A percentile compares a stretch with the other conserved stretches of the same genome.
phyloP scores from a whole-genome alignment of 495 filamentous ascomycete genomes.

The Xylaria scruposa region DNA sequence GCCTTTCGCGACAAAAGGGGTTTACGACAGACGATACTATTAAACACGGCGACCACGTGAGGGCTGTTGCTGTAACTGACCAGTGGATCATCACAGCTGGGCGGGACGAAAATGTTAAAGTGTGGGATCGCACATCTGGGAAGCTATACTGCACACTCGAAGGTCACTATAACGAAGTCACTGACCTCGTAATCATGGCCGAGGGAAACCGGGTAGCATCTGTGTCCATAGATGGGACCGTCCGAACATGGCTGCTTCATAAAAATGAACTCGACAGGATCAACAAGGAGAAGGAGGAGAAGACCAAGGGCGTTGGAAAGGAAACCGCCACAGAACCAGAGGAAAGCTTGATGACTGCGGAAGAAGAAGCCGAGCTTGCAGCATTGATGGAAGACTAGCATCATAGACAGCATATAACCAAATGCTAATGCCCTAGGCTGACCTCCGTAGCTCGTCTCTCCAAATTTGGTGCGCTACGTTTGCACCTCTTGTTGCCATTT shows the following conservation, averaged over 20 bases:
- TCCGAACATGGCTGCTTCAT: constrained; percentile 79
- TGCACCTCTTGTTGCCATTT: neutral
- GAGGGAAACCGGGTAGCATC: constrained; percentile 67
- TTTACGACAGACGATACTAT: constrained; percentile 76
- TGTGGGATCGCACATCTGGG: constrained; percentile 81
- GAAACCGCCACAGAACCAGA: constrained; percentile 46
- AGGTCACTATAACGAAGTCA: constrained; percentile 94
- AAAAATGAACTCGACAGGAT: constrained; percentile 65
- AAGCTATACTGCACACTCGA: constrained; percentile 76
- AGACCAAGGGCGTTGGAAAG: constrained; percentile 55
- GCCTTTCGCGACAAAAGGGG: constrained; percentile 66
- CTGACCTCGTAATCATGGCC: constrained; percentile 71
- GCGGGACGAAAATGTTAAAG: constrained; percentile 86
- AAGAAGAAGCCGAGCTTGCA: constrained; percentile 86
- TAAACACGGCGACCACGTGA: constrained; percentile 85
- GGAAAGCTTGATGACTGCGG: constrained; percentile 67
- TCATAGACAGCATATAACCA: neutral
- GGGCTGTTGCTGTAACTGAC: constrained; percentile 74
- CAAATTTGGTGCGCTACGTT: neutral
- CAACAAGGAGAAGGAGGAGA: constrained; percentile 60
- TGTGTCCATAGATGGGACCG: constrained; percentile 85
- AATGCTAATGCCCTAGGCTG: neutral
- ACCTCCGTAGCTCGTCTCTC: neutral
- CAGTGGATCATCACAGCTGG: constrained; percentile 92
- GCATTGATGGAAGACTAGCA: constrained; percentile 75